phyloP scores from a whole-genome alignment of 2,329 filamentous ascomycete genomes.

The Amphichorda felina region DNA sequence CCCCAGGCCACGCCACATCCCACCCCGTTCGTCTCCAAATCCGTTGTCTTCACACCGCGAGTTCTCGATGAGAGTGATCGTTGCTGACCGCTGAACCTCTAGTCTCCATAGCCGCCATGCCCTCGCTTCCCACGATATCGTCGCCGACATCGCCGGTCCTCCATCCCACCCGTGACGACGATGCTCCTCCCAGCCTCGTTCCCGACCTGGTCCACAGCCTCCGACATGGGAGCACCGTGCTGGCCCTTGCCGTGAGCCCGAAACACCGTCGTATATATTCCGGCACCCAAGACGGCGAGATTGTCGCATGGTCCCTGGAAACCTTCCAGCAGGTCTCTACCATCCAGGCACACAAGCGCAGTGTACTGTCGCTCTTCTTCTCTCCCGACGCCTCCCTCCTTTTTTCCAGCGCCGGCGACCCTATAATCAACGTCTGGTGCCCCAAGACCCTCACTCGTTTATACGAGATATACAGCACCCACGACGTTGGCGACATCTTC shows the following conservation, averaged over 20 bases:
- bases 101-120: neutral
- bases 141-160: constrained; percentile 1
- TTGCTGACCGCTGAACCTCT: no score
- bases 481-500: constrained; percentile 93
- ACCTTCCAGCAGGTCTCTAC: constrained; percentile 72
- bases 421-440: constrained; percentile 90
- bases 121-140: neutral
- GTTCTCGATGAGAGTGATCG: no score
- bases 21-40: no score
- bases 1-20: neutral
- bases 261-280: constrained; percentile 75
- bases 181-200: constrained; percentile 1
- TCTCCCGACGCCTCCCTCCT: constrained; percentile 64
- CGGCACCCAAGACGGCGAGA: constrained; percentile 87
- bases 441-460: constrained; percentile 63
- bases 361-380: constrained; percentile 75
- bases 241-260: constrained; percentile 71
- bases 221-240: constrained; percentile 65
- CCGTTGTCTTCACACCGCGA: no score
- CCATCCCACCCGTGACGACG: constrained; percentile 1
- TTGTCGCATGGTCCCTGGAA: constrained; percentile 79
- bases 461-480: constrained; percentile 84
- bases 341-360: constrained; percentile 83
- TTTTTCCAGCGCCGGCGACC: constrained; percentile 88
- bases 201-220: constrained; percentile 67